Base-by-base conservation (phyloP, 768 basidiomycete species). In the Lactifluus piperatus region DNA sequence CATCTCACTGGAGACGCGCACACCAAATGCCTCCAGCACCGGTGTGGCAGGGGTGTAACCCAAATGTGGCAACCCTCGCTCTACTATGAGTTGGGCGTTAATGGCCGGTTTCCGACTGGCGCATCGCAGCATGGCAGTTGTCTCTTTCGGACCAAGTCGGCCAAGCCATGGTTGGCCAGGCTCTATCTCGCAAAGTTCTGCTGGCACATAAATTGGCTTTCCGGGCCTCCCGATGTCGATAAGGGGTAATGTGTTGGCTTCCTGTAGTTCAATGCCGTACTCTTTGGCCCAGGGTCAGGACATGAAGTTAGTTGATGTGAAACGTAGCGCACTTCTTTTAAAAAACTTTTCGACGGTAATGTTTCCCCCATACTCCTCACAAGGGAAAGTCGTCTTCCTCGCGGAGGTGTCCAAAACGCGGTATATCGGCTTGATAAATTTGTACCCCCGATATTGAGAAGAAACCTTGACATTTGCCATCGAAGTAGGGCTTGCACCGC, bases 311-410 rank as follows among this genome's bases (percentile, higher is more conserved):
- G 14, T 27, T 18, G 39, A 3, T 18, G n/a, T 18, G 41, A 37
- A 51, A 34, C 39, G 18, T 6, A 39, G 69, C 82, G 57, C 66
- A 90, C 88, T 85, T 64, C 65, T 72, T 41, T 71, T 65, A 69
- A 89, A 90, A 66, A 82, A 91, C 2, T 81, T 66, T 62, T 84
- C 80, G 2, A 91, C 83, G 0, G 81, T 78, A 10, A 86, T 73
- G 34, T 58, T 70, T 4, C 79, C 79, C 0, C 80, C 81, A 39
- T 76, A 73, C 63, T 90, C 86, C 1, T 76, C 76, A 50, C 79
- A 80, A 4, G 77, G 68, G 68, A 92, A 92, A 11, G 53, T 74
- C 51, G 82, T 71, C n/a, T 74, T 71, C 11, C 67, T 71, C 0
- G 87, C 76, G 26, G 74, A 78, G 8, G 67, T 73, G n/a, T 68